phyloP scores from a whole-genome alignment of 164 flowering plant species.

The Umbilicus rupestris region DNA sequence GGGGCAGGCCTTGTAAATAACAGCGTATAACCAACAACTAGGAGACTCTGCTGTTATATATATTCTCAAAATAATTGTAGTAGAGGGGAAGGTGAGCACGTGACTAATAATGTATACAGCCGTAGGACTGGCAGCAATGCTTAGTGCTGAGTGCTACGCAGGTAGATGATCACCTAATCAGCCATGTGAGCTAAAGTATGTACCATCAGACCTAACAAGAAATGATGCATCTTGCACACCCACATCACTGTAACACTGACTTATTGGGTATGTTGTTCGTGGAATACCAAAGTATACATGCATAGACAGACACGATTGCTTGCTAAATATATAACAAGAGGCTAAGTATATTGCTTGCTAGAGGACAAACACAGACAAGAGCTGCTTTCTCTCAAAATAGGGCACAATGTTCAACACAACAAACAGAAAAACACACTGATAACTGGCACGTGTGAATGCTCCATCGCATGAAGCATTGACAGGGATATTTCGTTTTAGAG shows the following conservation, averaged over 20 bases:
- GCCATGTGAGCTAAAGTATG: neutral
- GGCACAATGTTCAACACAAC: too few species aligned
- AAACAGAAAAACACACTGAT: too few species aligned
- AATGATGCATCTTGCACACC: neutral
- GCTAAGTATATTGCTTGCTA: neutral
- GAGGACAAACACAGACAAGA: neutral
- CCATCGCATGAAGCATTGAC: too few species aligned
- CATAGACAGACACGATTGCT: neutral
- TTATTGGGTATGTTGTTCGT: neutral
- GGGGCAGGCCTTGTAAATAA: too few species aligned
- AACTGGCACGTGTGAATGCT: too few species aligned
- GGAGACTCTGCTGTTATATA: neutral
- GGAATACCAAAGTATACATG: neutral
- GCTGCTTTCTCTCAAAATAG: too few species aligned
- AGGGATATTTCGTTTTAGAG: conserved; percentile 10
- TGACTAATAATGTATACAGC: neutral
- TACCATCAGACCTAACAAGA: neutral
- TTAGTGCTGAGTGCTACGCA: neutral
- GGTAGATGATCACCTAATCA: neutral
- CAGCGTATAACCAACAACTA: neutral
- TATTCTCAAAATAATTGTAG: neutral
- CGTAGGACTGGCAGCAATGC: conserved; percentile 1
- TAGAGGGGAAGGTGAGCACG: conserved; percentile 22
- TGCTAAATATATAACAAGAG: neutral
- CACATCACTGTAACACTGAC: neutral